phyloP scores from a whole-genome alignment of 2,329 filamentous ascomycete species.

The Pseudocercospora eumusae region DNA sequence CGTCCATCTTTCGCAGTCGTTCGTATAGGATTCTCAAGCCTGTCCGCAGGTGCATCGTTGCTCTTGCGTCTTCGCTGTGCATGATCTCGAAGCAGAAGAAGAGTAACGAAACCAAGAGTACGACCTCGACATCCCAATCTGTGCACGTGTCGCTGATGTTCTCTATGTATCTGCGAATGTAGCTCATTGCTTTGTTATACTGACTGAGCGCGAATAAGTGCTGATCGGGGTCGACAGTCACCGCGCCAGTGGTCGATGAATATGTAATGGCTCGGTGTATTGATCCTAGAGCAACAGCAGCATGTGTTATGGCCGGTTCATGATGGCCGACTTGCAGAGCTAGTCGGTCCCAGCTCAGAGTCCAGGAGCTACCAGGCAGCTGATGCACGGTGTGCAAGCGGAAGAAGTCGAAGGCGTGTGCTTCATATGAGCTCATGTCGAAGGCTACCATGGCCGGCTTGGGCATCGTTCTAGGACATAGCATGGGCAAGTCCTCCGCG shows the following conservation, averaged over 20 bases:
- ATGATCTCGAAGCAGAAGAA: slow-evolving; percentile 28
- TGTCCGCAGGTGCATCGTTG: slow-evolving; percentile 22
- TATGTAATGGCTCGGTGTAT: slow-evolving; percentile 21
- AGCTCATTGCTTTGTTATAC: slow-evolving; percentile 24
- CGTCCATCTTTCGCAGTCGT: slow-evolving; percentile 12
- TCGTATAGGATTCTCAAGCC: slow-evolving; percentile 25
- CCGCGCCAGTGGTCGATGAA: slow-evolving; percentile 1
- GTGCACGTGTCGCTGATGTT: slow-evolving; percentile 10
- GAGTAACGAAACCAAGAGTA: slow-evolving; percentile 22
- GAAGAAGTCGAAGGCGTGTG: slow-evolving; percentile 29
- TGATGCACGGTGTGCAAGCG: slow-evolving; percentile 23
- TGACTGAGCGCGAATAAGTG: slow-evolving; percentile 22
- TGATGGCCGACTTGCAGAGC: slow-evolving; percentile 23
- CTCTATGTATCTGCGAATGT: slow-evolving; percentile 22
- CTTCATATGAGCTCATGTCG: slow-evolving; percentile 17
- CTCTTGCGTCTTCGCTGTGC: slow-evolving; percentile 22
- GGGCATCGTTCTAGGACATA: slow-evolving; percentile 20
- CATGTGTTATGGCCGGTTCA: slow-evolving; percentile 25
- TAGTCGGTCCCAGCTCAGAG: slow-evolving; percentile 24
- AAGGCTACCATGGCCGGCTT: slow-evolving; percentile 11
- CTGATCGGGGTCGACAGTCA: slow-evolving; percentile 18
- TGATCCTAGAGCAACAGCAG: slow-evolving; percentile 21
- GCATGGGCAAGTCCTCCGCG: slow-evolving; percentile 5
- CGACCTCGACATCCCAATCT: slow-evolving; percentile 22
- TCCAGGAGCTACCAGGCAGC: slow-evolving; percentile 26